Evolutionary conservation across 441 rosid genomes (phyloP), one percentile per base, ranked within the genome.

Genomic region (Mallotus japonicus): DNA sequence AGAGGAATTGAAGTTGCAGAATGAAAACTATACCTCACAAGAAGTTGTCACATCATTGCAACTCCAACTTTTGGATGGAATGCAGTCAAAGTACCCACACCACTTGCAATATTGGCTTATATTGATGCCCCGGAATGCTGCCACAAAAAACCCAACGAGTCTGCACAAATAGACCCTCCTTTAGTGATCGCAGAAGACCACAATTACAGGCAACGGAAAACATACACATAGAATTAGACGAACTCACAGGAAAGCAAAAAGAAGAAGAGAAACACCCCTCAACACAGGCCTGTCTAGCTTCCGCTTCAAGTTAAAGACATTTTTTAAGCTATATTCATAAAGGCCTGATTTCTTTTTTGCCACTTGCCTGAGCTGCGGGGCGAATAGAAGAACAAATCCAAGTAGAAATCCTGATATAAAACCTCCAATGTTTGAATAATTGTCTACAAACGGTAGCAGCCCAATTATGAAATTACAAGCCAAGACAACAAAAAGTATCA

Each of bases 351-450:
- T 88, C 66, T 80, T 85, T 69, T 78, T 85, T 68, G 83, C 70
- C 60, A 73, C 47, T 66, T 86, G 84, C 70, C 87, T 80, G 17
- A 78, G 70, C 70, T 81, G 87, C 79, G 96, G 97, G 50, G 88
- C 82, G 80, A 83, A 85, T 55, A 90, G 46, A 74, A 92, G 83
- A 64, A 78, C 85, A 63, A 92, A 76, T 37, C 98, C 98, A 56
- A 94, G 92, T 55, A 92, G 86, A 56, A 85, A 65, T 69, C 97
- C 97, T 22, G 97, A 86, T 62, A 88, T 46, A 75, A 94, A 80
- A 55, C 97, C 96, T 20, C 95, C 99, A 59, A 88, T 83, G 77
- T 82, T 90, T n/a, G 96, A 82, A 70, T 88, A 92, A 73, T 89
- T 94, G 83, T 82, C 88, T 40, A 86, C 62, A 69, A 80, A 87